Evolutionary conservation across 805 yeast genomes (phyloP), one percentile per base, ranked within the genome.

Genomic region (Sugiyamaella marilandica): DNA sequence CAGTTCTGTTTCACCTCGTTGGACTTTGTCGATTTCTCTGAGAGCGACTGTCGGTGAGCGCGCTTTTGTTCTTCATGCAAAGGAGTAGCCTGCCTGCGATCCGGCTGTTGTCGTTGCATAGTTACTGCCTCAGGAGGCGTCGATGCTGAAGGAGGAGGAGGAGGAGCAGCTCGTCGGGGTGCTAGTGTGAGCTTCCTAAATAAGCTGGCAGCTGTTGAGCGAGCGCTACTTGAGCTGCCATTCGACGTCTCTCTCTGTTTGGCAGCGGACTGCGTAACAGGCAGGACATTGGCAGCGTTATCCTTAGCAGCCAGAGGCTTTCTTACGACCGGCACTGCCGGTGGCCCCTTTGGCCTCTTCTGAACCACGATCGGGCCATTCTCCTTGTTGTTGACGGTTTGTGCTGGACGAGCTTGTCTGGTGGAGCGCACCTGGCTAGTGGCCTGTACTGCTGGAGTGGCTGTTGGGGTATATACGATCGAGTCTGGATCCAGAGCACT

Each of bases 1-100:
- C 72, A 69, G 54, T 66, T 68, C 59, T 69, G 71, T 43, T 59
- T 58, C 18, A 65, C 63, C 51, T 65, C 70, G 31, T 50, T 45
- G 5, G 51, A 45, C 21, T 35, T 24, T 43, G 54, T 39, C 13
- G 43, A 39, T 19, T 39, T 39, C 7, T 7, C 43, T 5, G 43
- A 39, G 5, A 39, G 5, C 24, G 43, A 39, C 11, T 4, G 43
- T 24, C 43, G 16, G 43, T 39, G 43, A 7, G 43, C 24, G 8
- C 21, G 2, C 9, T 16, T 39, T 4, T 39, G 9, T 14, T 39
- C 43, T 16, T 2, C 5, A 3, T 34, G 37, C 16, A 34, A 14
- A 3, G 24, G 24, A 39, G 14, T 24, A 16, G 21, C 21, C 59
- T 13, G 46, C 47, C n/a, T n/a, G n/a, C 47, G 26, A 16, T 43